Base-by-base conservation (phyloP, 257 asterid species). In the Solanum habrochaites region DNA sequence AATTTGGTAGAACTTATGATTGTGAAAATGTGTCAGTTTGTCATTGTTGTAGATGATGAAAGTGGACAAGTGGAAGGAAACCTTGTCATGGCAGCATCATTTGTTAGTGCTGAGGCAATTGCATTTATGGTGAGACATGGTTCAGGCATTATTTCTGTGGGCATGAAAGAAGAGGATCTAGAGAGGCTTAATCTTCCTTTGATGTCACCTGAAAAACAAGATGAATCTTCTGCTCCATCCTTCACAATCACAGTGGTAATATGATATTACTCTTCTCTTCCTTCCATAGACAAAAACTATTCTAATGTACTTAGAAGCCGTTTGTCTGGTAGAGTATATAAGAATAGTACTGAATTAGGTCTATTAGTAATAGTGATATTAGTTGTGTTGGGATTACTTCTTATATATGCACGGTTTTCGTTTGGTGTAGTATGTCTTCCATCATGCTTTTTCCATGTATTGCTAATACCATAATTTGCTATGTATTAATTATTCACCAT, bases 181-280 rank as follows among this genome's bases (percentile, higher is more conserved):
- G 90, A 91, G 84, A 90, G 97, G 87, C 91, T 96, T 6, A 86
- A 92, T 43, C 98, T 96, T 87, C 98, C 99, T 42, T 75, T 96
- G 60, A 96, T 95, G 98, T 91, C 95, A 27, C 95, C 95, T 32
- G 94, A 93, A 87, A 96, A 90, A 3, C 94, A 94, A 87, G 92
- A 92, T n/a, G 94, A 92, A 84, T 90, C 96, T 31, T 94, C 93
- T 72, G 94, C 98, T 89, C 98, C 98, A 74, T 96, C 96, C 21
- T 96, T 96, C 93, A 93, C 98, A 4, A 66, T 95, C 91, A 92
- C 99, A 42, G 99, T 96, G 95, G 99, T 96, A 94, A 62, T 75
- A 31, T 75, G 72, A 39, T 56, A 56, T 7, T 56, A 20, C 25
- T 27, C 35, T 23, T 29, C 73, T 40, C 47, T 87, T 40, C 27